Percentiles rank a stretch among this genome's conserved stretches.
phyloP scores from a whole-genome alignment of 2,329 filamentous ascomycete genomes.

The Penicillium occitanis region DNA sequence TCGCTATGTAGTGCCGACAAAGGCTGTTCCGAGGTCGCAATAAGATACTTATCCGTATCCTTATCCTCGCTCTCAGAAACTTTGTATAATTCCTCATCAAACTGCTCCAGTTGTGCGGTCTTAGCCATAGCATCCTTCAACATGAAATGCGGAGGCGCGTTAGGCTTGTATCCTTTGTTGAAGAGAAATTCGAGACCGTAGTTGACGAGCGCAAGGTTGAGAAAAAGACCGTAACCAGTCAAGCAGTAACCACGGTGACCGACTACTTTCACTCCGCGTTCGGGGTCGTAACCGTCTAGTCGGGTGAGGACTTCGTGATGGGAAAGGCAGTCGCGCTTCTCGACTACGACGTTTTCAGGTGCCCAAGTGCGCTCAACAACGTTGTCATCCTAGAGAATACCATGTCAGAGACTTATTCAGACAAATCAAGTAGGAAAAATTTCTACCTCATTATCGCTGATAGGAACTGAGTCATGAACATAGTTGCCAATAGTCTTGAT shows the following conservation, averaged over 20 bases:
- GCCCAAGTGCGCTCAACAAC: conserved; percentile 73
- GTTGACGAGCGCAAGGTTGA: conserved; percentile 91
- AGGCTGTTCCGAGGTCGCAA: conserved; percentile 90
- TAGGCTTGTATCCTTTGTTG: conserved; percentile 74
- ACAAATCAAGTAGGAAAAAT: background rate
- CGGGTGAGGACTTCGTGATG: conserved; percentile 92
- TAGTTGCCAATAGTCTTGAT: conserved; percentile 84
- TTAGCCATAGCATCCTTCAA: conserved; percentile 94
- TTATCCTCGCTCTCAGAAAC: conserved; percentile 80
- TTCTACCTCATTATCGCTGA: conserved; percentile 73
- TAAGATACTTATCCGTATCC: conserved; percentile 79
- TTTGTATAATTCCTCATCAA: conserved; percentile 98
- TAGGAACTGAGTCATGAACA: conserved; percentile 82
- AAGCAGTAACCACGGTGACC: conserved; percentile 94
- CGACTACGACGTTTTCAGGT: conserved; percentile 69
- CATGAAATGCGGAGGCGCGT: conserved; percentile 93
- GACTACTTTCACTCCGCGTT: conserved; percentile 89
- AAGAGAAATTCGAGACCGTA: conserved; percentile 90
- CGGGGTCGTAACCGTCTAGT: conserved; percentile 87
- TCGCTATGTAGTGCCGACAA: conserved; percentile 89
- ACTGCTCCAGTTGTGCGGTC: conserved; percentile 94
- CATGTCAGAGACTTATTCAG: conserved; percentile 7
- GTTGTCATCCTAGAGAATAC: conserved; percentile 69
- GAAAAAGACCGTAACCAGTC: conserved; percentile 81
- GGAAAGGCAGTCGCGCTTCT: conserved; percentile 77